phyloP scores from a whole-genome alignment of 2,329 filamentous ascomycete species.

The Xylaria sp. region DNA sequence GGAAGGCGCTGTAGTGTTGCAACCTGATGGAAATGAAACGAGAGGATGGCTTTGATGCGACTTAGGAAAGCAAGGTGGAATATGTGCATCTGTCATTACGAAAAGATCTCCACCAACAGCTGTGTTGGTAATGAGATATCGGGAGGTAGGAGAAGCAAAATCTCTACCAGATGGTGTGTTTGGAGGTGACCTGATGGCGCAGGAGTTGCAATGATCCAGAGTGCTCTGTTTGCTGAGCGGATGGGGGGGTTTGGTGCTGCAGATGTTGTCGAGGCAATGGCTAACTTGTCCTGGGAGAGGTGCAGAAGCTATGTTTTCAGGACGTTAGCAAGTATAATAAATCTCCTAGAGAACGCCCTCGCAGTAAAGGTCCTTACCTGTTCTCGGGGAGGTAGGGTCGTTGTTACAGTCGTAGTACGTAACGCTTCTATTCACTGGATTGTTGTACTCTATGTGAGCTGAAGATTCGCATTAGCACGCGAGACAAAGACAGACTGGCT shows the following conservation, averaged over 20 bases:
- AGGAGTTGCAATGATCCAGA: background rate
- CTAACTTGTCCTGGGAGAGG: background rate
- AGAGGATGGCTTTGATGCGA: conserved; percentile 6
- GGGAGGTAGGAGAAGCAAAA: background rate
- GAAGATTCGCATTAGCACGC: conserved; percentile 16
- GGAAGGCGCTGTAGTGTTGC: background rate
- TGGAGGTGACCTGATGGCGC: background rate
- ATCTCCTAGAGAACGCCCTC: background rate
- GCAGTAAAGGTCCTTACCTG: conserved; percentile 5
- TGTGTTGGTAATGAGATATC: background rate
- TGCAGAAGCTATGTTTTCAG: conserved; percentile 18
- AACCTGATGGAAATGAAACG: background rate
- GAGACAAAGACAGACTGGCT: background rate
- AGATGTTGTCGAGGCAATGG: background rate
- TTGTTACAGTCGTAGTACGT: background rate
- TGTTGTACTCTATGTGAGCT: conserved; percentile 11
- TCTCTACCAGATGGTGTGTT: background rate
- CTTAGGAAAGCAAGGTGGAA: conserved; percentile 14
- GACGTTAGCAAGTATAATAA: background rate
- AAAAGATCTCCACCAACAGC: background rate
- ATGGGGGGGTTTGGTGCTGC: background rate
- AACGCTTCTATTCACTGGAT: background rate
- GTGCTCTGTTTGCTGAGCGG: conserved; percentile 4
- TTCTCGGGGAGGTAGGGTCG: background rate
- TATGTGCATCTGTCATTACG: conserved; percentile 21